Percentiles rank a stretch among this genome's conserved stretches.
These are phyloP conservation scores for Aspergillus homomorphus DNA, from an alignment of 495 filamentous ascomycete genomes.

Conservation along the genomic window DNA sequence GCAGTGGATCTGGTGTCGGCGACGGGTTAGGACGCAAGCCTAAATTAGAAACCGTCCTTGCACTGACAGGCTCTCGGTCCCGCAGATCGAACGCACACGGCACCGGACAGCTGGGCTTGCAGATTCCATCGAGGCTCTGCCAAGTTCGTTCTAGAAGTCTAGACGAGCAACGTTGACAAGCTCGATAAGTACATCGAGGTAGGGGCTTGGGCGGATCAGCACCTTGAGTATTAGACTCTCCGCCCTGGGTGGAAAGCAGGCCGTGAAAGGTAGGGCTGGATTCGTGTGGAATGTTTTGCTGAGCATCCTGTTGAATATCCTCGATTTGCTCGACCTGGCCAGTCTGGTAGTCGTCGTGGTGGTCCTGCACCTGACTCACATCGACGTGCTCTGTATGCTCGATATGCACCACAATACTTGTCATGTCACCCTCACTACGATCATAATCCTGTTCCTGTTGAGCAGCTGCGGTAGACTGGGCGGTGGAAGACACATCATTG, in stretches of 20 bases:
- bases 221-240: constrained; percentile 25
- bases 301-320: not conserved
- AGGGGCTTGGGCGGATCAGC: constrained; percentile 23
- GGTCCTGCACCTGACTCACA: not conserved
- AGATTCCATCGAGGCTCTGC: constrained; percentile 48
- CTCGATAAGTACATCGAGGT: constrained; percentile 46
- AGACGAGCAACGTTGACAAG: constrained; percentile 51
- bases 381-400: no score
- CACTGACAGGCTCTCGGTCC: constrained; percentile 11
- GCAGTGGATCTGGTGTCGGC: not conserved
- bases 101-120: constrained; percentile 20
- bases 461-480: no score
- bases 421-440: no score
- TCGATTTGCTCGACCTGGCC: not conserved
- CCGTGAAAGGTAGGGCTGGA: no score
- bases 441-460: no score
- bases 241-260: not conserved
- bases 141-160: constrained; percentile 42
- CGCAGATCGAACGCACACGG: constrained; percentile 18
- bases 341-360: not conserved
- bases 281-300: no score
- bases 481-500: no score
- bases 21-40: constrained; percentile 2
- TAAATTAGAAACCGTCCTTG: constrained; percentile 12
- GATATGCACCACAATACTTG: no score